Base-by-base conservation (phyloP, 1,284 basidiomycete genomes). In the Marasmius oreades region DNA sequence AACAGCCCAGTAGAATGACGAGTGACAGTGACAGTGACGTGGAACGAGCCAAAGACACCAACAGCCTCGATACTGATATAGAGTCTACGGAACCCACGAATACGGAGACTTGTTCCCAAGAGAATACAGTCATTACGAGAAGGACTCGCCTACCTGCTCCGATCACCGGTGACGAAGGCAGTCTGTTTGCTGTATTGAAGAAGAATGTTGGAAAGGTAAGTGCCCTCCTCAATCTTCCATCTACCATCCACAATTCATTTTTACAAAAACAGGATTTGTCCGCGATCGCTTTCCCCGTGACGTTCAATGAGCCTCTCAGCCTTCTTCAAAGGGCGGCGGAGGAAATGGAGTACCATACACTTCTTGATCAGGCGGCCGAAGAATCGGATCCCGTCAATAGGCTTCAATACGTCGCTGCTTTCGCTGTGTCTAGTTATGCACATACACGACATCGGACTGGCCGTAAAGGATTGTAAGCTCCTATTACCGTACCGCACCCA, bases 141-240 rank as follows among this genome's bases (percentile, higher is more conserved):
- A 77, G 92, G 60, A 84, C 79, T 1, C 74, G 74, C 51, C 75
- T 97, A 42, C 93, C 88, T 14, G 80, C 80, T 26, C 77, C 77
- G 8, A 76, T 81, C n/a, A 73, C 87, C 16, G 86, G 84, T 1
- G 92, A 95, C 57, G 94, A 97, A 73, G 90, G 92, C 3, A 93
- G 90, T 62, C 73, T 97, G 43, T 92, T 96, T 64, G 75, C 86
- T 1, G 85, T 96, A 57, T 72, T 97, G 53, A 93, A 93, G 74
- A 96, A 95, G 74, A 96, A 94, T 66, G 89, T 97, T 50, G 93
- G 93, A 56, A 95, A 94, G 77, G 91, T 90, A 60, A 20, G 66
- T 55, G 14, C 14, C 36, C 26, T 31, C 28, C 5, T 31, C 10
- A n/a, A 36, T 48, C 47, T 59, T 36, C 20, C 18, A 28, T 24